These are phyloP conservation scores for Eucommia ulmoides DNA, from an alignment of 257 asterid species.

Conservation along the genomic window DNA sequence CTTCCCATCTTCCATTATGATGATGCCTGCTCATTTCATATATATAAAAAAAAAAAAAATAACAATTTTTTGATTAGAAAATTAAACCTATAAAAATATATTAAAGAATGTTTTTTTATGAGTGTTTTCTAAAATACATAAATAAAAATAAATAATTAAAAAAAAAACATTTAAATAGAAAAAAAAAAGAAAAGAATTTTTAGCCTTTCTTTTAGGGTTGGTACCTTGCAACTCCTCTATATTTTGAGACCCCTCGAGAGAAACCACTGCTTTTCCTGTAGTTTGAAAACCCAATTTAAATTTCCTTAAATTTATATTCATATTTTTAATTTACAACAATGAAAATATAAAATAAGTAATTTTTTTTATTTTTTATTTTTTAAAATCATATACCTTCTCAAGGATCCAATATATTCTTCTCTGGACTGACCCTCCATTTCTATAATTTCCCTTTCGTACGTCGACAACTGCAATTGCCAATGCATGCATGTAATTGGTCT, in stretches of 20 bases:
- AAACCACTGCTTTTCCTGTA: constrained; percentile 83
- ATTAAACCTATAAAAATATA: no score
- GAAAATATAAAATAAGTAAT: not conserved
- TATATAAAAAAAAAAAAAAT: no score
- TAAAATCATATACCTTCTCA: constrained; percentile 52
- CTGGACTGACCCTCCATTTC: constrained; percentile 72
- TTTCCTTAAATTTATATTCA: no score
- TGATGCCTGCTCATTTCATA: constrained; percentile 52
- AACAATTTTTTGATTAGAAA: no score
- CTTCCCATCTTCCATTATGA: constrained; percentile 94
- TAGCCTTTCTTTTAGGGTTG: not conserved
- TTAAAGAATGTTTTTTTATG: no score
- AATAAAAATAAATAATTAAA: no score
- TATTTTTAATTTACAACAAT: no score
- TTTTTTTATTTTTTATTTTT: not conserved
- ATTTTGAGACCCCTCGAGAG: constrained; percentile 81
- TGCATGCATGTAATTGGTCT: constrained; percentile 2
- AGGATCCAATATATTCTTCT: constrained; percentile 81
- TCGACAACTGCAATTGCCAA: constrained; percentile 28
- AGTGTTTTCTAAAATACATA: no score
- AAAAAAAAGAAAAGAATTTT: no score
- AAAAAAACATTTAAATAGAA: no score
- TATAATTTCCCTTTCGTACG: constrained; percentile 45
- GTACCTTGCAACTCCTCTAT: constrained; percentile 85
- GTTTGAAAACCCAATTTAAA: not conserved